These are phyloP conservation scores for Russula abietina DNA, from an alignment of 768 basidiomycete genomes.

Conservation along the genomic window DNA sequence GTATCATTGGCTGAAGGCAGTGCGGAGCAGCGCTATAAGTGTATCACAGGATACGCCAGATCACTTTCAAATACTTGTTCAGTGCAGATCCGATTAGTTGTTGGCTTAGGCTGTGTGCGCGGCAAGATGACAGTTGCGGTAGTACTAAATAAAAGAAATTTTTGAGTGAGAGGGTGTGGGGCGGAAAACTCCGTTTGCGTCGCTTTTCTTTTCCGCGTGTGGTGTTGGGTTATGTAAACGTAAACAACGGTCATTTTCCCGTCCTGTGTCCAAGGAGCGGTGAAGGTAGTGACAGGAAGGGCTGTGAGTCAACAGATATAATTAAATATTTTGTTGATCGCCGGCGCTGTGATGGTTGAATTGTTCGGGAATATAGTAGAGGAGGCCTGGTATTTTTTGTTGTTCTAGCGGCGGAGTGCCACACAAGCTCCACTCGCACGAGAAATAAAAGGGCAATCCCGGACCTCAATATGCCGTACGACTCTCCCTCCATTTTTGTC, in stretches of 20 bases:
- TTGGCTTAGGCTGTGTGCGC: not conserved
- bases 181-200: not conserved
- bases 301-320: not conserved
- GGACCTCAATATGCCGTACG: conserved; percentile 7
- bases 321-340: not conserved
- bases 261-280: not conserved
- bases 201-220: not conserved
- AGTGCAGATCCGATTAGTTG: conserved; percentile 8
- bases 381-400: not conserved
- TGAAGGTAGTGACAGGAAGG: not conserved
- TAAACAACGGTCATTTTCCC: conserved; percentile 1
- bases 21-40: not conserved
- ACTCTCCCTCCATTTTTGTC: not conserved
- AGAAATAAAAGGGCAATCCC: not conserved
- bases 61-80: not conserved
- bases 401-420: conserved; percentile 7
- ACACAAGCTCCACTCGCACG: conserved; percentile 9
- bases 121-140: not conserved
- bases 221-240: not conserved
- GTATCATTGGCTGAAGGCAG: not conserved
- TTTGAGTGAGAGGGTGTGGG: not conserved
- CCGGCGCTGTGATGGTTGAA: conserved; percentile 9
- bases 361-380: not conserved
- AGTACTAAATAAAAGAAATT: not conserved
- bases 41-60: conserved; percentile 1